Base-by-base conservation (phyloP, 768 basidiomycete genomes). In the Epithele typhae region DNA sequence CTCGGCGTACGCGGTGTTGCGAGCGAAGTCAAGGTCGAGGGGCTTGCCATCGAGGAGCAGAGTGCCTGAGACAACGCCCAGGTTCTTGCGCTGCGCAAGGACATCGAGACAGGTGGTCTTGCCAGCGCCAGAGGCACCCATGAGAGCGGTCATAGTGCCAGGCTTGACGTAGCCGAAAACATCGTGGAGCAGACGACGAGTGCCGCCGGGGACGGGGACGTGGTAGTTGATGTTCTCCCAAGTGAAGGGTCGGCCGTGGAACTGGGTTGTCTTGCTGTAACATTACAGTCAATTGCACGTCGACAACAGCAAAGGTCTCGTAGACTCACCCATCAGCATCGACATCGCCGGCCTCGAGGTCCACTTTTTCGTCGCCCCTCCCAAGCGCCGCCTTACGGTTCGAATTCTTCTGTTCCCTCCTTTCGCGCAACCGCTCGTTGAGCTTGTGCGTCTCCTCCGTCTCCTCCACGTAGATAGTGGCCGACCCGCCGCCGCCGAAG, bases 61-160 rank as follows among this genome's bases (percentile, higher is more conserved):
- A 43, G 82, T 78, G 0, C 85, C 85, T 25, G 70, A 48, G 33
- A 88, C 65, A 18, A 87, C 73, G 58, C 85, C 85, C 30, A 83
- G 80, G 44, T 79, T 84, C 61, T 84, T 82, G 40, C 85, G 71
- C 51, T 86, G 82, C 8, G 85, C 85, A 17, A 86, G 69, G 47
- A 79, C 91, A 66, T 82, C 82, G 25, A 82, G 77, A 63, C 76
- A 90, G 10, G 82, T 93, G 24, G 82, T 91, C 72, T 78, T 87
- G 54, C 79, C 84, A 35, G 87, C 87, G 43, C 87, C 87, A 48
- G 82, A 84, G 12, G 84, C 84, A 50, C 91, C 91, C 89, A 94
- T 91, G 9, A 94, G 73, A 1, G 90, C 92, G 0, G 91, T 92
- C 51, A 92, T 64, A n/a, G 82, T 89, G 3, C 90, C 92, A 9